These are phyloP conservation scores for Malus sylvestris DNA, from an alignment of 306 rosid genomes.

Conservation along the genomic window DNA sequence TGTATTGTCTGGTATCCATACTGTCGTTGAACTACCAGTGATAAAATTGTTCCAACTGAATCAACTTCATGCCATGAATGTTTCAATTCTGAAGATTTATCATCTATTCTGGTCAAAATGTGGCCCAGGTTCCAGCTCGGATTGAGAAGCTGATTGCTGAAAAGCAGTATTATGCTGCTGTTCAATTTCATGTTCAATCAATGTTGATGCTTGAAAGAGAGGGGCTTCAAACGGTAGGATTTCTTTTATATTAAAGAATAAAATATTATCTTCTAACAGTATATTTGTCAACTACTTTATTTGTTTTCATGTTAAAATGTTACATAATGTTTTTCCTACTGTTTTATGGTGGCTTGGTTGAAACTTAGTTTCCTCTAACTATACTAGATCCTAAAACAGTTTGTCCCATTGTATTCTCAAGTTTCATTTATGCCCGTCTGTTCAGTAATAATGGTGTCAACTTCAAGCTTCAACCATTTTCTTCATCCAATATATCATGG, in stretches of 20 bases:
- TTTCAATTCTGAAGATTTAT: slow-evolving; percentile 7
- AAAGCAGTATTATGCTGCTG: slow-evolving; percentile 94
- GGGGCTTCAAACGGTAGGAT: slow-evolving; percentile 86
- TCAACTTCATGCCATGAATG: not conserved
- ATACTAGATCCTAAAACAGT: not conserved
- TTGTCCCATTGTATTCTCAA: not conserved
- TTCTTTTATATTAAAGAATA: not conserved
- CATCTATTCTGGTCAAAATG: slow-evolving; percentile 14
- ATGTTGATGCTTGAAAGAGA: slow-evolving; percentile 86
- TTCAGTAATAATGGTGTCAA: not conserved
- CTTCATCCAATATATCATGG: not conserved
- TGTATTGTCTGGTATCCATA: not conserved
- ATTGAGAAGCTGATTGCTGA: slow-evolving; percentile 85
- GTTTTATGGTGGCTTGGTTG: not conserved
- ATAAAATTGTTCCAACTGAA: not conserved
- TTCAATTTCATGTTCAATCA: slow-evolving; percentile 89
- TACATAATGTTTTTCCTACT: not conserved
- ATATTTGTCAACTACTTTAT: slow-evolving; percentile 29
- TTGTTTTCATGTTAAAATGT: not conserved
- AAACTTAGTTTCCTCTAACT: not conserved
- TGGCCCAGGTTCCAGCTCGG: slow-evolving; percentile 84
- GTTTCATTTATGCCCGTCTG: not conserved
- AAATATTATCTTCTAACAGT: slow-evolving; percentile 57
- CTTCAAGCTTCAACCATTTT: not conserved
- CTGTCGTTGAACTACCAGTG: not conserved